Evolutionary conservation across 257 asterid species (phyloP), one percentile per base, ranked within the genome.

Genomic region (Leptodermis oblonga): DNA sequence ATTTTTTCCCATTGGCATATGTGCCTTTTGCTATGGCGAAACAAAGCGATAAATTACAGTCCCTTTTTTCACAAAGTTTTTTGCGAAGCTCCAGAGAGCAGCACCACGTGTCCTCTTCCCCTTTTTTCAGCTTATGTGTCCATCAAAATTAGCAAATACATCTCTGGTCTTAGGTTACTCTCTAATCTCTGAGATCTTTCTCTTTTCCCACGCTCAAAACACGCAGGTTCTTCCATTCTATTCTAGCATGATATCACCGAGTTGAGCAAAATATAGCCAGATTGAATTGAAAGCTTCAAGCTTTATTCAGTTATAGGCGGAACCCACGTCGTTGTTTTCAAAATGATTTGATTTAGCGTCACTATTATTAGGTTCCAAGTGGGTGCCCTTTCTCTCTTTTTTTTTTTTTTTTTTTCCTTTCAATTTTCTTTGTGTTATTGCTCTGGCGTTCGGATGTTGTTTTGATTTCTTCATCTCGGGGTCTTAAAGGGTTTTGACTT

Each of bases 61-160:
- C 17, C 41, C 7, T 9, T n/a, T n/a, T n/a, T n/a, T 1, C 5
- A 20, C 43, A 33, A 61, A 33, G 13, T 61, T 61, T 61, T 66
- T 17, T 34, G 23, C 42, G 28, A 15, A 20, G 33, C 55, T 23
- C 63, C 6, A 14, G 26, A 2, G 20, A 20, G 25, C 54, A 49
- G 33, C 68, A 69, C 87, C 96, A 83, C 94, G 94, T 83, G 90
- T 81, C 76, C 48, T n/a, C 60, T 43, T 52, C 33, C 69, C 62
- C 82, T 63, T 62, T 69, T 22, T 14, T 26, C 56, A 8, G 41
- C 82, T 61, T 64, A 74, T 65, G 76, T 60, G 86, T 72, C 78
- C 77, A 18, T 28, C 17, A 26, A 45, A 12, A 17, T 22, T 36
- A 3, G 20, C 52, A 11, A n/a, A 31, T 64, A 53, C 76, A 41